phyloP scores from a whole-genome alignment of 2,329 filamentous ascomycete genomes.

The Claviceps cyperi region DNA sequence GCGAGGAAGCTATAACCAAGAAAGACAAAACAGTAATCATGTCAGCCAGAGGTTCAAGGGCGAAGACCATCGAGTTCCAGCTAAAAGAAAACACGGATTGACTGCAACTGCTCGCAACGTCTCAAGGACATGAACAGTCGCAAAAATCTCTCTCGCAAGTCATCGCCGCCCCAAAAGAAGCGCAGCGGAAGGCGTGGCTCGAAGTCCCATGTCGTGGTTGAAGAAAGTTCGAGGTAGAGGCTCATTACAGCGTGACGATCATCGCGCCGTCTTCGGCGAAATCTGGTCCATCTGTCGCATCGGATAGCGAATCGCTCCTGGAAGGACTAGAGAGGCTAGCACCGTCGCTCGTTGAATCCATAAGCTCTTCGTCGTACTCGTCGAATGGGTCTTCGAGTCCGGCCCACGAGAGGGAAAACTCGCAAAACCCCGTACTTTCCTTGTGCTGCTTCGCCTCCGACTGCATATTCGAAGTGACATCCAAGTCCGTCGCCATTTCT shows the following conservation, averaged over 20 bases:
- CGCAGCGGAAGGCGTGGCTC: neutral
- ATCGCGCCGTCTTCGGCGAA: conserved; percentile 12
- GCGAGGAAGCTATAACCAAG: conserved; percentile 63
- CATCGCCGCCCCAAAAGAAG: neutral
- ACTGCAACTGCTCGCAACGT: conserved; percentile 6
- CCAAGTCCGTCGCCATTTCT: conserved; percentile 12
- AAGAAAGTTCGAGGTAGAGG: neutral
- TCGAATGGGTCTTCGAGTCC: conserved; percentile 18
- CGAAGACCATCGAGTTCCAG: conserved; percentile 12
- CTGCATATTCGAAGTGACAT: conserved; percentile 1
- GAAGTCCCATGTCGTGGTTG: neutral
- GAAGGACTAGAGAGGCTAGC: conserved; percentile 1
- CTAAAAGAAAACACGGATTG: conserved; percentile 10
- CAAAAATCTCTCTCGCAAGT: neutral
- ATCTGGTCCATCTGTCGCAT: conserved; percentile 9
- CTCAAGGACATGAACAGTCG: neutral
- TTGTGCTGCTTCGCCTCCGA: conserved; percentile 3
- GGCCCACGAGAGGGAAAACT: conserved; percentile 13
- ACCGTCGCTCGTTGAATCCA: conserved; percentile 7
- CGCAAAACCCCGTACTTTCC: conserved; percentile 16
- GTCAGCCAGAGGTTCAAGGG: conserved; percentile 28
- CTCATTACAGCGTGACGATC: conserved; percentile 1
- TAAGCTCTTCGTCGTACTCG: conserved; percentile 25
- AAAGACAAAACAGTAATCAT: conserved; percentile 12
- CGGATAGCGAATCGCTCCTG: conserved; percentile 8